Evolutionary conservation across 495 filamentous ascomycete species (phyloP).

Genomic region (Zalerion maritima): DNA sequence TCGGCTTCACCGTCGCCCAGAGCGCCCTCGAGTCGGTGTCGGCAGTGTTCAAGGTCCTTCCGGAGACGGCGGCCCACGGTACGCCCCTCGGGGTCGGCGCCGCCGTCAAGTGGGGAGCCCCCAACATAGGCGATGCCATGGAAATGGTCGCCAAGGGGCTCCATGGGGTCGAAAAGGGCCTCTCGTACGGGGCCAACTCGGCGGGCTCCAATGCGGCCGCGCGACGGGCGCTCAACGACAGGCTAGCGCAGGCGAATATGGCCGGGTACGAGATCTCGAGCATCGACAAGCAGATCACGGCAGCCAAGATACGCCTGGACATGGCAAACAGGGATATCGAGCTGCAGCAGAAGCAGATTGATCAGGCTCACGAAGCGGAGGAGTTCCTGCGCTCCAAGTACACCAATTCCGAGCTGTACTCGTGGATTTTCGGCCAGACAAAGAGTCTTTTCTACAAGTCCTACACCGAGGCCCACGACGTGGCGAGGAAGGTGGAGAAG

Average conservation of each 20-base stretch:
- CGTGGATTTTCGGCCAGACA: constrained; percentile 10
- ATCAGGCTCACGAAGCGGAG: constrained; percentile 6
- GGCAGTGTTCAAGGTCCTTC: too few species aligned
- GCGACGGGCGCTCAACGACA: constrained; percentile 14
- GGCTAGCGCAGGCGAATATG: constrained; percentile 13
- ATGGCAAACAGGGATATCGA: constrained; percentile 9
- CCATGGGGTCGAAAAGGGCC: too few species aligned
- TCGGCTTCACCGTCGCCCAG: neutral
- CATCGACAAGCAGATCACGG: constrained; percentile 18
- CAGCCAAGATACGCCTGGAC: constrained; percentile 6
- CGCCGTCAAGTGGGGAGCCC: too few species aligned
- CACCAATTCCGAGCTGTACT: constrained; percentile 18
- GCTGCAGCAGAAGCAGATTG: constrained; percentile 10
- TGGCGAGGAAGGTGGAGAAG: constrained; percentile 11
- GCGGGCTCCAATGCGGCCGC: constrained; percentile 1
- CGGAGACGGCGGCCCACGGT: neutral
- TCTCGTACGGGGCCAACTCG: neutral
- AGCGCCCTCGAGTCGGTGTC: neutral
- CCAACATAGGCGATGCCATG: too few species aligned
- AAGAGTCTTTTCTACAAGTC: constrained; percentile 7
- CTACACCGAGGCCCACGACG: constrained; percentile 9
- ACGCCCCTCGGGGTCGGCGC: constrained; percentile 1
- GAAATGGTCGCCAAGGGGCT: too few species aligned
- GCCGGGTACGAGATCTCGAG: constrained; percentile 16
- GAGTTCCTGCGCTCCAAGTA: constrained; percentile 18